These are phyloP conservation scores for Aspergillus sp. DNA, from an alignment of 2,329 filamentous ascomycete genomes.

Conservation along the genomic window DNA sequence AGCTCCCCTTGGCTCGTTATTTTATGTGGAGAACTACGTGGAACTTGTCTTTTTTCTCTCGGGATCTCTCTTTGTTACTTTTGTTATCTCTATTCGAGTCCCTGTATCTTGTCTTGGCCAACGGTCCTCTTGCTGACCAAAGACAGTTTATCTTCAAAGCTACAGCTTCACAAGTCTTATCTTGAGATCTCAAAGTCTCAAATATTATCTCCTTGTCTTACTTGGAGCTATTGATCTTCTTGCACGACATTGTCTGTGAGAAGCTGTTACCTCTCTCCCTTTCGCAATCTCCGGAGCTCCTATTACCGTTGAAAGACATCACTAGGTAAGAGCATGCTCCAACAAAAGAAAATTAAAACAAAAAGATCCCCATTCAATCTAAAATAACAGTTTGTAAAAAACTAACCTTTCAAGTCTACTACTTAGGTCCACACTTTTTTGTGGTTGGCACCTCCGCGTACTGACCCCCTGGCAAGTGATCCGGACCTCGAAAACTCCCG, in stretches of 20 bases:
- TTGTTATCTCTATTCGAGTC: neutral
- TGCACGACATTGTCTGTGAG: neutral
- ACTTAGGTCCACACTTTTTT: conserved; percentile 6
- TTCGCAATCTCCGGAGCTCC: neutral
- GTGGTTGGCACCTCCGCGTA: conserved; percentile 13
- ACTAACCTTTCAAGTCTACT: too few relatives aligned
- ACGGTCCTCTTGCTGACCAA: neutral
- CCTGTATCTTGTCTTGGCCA: neutral
- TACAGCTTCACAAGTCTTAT: too few relatives aligned
- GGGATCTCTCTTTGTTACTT: neutral
- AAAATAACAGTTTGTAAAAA: too few relatives aligned
- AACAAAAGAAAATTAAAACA: neutral
- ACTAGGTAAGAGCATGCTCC: neutral
- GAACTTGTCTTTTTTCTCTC: too few relatives aligned
- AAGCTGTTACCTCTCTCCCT: neutral
- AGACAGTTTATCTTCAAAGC: too few relatives aligned
- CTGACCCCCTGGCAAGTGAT: conserved; percentile 20
- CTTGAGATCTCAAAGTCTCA: neutral
- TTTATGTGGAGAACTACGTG: too few relatives aligned
- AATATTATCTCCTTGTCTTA: conserved; percentile 1
- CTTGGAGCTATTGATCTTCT: neutral
- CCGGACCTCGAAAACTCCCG: conserved; percentile 25
- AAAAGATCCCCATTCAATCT: too few relatives aligned
- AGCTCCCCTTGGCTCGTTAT: too few relatives aligned
- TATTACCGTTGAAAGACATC: neutral